Conservation (phyloP, 495 filamentous ascomycete genomes). For the Platismatia glauca region DNA sequence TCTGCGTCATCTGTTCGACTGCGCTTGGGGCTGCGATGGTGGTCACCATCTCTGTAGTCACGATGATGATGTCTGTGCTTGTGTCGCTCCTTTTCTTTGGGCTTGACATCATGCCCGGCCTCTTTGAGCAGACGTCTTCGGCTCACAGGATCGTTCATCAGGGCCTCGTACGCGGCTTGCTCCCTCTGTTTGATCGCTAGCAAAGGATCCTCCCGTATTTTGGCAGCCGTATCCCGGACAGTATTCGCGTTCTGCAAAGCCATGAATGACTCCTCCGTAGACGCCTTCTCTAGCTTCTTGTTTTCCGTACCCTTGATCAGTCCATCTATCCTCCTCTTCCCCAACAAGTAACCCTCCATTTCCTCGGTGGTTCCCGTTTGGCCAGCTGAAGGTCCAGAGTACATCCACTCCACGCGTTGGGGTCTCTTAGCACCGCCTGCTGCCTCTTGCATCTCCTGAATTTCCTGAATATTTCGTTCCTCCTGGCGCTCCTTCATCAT, state of each 20-base stretch:
- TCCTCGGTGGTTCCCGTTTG: constrained; percentile 79
- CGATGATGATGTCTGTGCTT: constrained; percentile 46
- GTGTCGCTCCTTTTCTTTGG: constrained; percentile 40
- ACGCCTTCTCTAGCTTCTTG: constrained; percentile 73
- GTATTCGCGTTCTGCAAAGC: constrained; percentile 51
- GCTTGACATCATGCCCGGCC: constrained; percentile 36
- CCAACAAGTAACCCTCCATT: constrained; percentile 86
- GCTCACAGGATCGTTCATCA: constrained; percentile 75
- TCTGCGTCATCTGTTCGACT: constrained; percentile 27
- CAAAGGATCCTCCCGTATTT: constrained; percentile 83
- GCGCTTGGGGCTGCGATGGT: constrained; percentile 10
- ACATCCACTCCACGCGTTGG: constrained; percentile 96
- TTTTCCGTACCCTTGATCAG: constrained; percentile 77
- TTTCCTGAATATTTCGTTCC: constrained; percentile 85
- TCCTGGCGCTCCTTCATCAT: constrained; percentile 86
- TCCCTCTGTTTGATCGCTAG: constrained; percentile 87
- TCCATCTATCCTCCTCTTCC: constrained; percentile 79
- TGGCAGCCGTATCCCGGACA: constrained; percentile 65
- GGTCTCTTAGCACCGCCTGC: constrained; percentile 67
- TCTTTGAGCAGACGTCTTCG: constrained; percentile 58
- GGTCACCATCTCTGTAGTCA: constrained; percentile 16
- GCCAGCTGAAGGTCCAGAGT: constrained; percentile 73
- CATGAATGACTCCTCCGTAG: constrained; percentile 56
- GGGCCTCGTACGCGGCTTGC: constrained; percentile 79
- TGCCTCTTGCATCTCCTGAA: constrained; percentile 81